Conservation (phyloP, 2,329 filamentous ascomycete genomes). For the Xylaria sp. region DNA sequence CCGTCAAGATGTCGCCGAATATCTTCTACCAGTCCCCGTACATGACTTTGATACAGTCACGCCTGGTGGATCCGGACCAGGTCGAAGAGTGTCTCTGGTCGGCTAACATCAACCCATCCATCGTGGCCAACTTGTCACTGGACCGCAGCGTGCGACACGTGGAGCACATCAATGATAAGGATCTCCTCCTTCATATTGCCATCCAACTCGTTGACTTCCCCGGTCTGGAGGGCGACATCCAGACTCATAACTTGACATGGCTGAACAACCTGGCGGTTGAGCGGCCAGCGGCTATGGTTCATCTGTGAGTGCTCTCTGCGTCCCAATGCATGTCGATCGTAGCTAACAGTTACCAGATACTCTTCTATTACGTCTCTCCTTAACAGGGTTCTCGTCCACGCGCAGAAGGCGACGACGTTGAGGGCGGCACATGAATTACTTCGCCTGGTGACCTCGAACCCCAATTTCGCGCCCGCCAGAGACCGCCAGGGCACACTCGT, state of each 20-base stretch:
- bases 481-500: constrained; percentile 46
- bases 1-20: constrained; percentile 27
- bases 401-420: constrained; percentile 55
- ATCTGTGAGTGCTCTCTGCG: constrained; percentile 45
- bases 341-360: constrained; percentile 38
- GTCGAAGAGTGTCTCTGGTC: constrained; percentile 59
- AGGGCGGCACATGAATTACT: constrained; percentile 57
- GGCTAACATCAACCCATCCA: constrained; percentile 46
- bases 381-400: constrained; percentile 57
- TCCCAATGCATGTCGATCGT: background rate
- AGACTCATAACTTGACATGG: constrained; percentile 55
- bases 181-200: constrained; percentile 57
- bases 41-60: constrained; percentile 53
- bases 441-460: constrained; percentile 51
- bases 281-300: constrained; percentile 51
- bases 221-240: constrained; percentile 56
- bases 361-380: constrained; percentile 53
- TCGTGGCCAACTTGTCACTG: constrained; percentile 37
- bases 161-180: constrained; percentile 50
- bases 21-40: constrained; percentile 49
- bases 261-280: constrained; percentile 51
- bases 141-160: constrained; percentile 41
- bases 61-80: constrained; percentile 53
- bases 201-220: constrained; percentile 63
- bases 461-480: constrained; percentile 44